Base-by-base conservation (phyloP, 257 asterid species). In the Orobanche coerulescens region DNA sequence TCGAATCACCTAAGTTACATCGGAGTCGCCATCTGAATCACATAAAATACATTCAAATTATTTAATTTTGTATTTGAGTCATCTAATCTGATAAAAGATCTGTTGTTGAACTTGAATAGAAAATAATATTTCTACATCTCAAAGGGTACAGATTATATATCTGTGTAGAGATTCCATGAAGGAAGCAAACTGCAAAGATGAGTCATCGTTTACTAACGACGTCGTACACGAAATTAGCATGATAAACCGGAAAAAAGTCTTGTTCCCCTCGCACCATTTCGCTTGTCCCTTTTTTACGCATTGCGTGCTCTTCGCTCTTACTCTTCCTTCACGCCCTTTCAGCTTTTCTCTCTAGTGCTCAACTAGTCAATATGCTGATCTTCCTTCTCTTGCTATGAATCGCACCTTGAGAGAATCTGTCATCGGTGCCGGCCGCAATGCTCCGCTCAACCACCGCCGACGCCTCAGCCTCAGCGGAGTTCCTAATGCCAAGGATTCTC, bases 321-420 rank as follows among this genome's bases (percentile, higher is more conserved):
- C 24, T 47, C 13, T 47, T 53, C 15, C n/a, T n/a, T n/a, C 47
- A 31, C 47, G 50, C 65, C 55, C 4, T 40, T n/a, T n/a, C n/a
- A n/a, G 31, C 16, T 15, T 11, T 51, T 11, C 15, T 10, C 55
- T 57, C 5, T 6, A 16, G 28, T 60, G 13, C 6, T 22, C 31
- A n/a, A 15, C 49, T 62, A 18, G 8, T 25, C 18, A 31, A 25
- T n/a, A 53, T 70, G 75, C 61, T 62, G 47, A 18, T 54, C 58
- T 19, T 34, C 50, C 56, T 37, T 34, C 18, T 28, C 48, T 34
- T 28, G 1, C 22, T 46, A 81, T 84, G 91, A 88, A 76, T 73
- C 90, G 91, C 69, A 79, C 85, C 58, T 72, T 81, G 69, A 82
- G 87, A 57, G 96, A 91, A 20, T 79, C 95, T 12, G 49, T 76